Evolutionary conservation across 192 early-diverging fungal species (phyloP).

Genomic region (Rhizophagus sp.): DNA sequence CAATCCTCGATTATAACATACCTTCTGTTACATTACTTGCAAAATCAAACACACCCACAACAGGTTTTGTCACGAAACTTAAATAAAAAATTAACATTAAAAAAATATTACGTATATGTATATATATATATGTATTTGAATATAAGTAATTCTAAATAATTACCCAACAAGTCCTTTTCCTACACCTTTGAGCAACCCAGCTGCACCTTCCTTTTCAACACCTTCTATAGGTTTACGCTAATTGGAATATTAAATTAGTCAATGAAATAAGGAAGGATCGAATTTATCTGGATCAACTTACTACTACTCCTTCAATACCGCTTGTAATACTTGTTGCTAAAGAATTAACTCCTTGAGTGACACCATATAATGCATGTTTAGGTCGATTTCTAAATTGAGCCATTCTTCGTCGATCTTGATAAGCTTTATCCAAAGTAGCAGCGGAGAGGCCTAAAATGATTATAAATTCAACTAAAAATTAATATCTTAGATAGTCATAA

Average conservation of each 20-base stretch:
- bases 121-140: background rate
- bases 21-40: conserved; percentile 92
- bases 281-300: conserved; percentile 35
- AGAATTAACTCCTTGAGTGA: conserved; percentile 84
- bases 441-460: conserved; percentile 61
- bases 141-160: conserved; percentile 18
- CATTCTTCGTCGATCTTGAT: conserved; percentile 83
- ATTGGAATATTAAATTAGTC: background rate
- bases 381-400: conserved; percentile 83
- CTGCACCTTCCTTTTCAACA: conserved; percentile 82
- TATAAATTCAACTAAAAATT: background rate
- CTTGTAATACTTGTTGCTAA: conserved; percentile 81
- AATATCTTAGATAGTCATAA: background rate
- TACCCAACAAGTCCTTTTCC: conserved; percentile 93
- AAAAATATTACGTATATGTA: background rate
- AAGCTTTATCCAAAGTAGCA: conserved; percentile 91
- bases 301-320: conserved; percentile 87
- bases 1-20: conserved; percentile 2
- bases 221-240: conserved; percentile 75
- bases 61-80: conserved; percentile 89
- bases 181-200: conserved; percentile 93
- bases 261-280: background rate
- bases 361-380: conserved; percentile 85
- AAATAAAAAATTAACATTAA: background rate
- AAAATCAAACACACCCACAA: conserved; percentile 94